Evolutionary conservation across 768 basidiomycete species (phyloP).

Genomic region (Phlegmacium glaucopus): DNA sequence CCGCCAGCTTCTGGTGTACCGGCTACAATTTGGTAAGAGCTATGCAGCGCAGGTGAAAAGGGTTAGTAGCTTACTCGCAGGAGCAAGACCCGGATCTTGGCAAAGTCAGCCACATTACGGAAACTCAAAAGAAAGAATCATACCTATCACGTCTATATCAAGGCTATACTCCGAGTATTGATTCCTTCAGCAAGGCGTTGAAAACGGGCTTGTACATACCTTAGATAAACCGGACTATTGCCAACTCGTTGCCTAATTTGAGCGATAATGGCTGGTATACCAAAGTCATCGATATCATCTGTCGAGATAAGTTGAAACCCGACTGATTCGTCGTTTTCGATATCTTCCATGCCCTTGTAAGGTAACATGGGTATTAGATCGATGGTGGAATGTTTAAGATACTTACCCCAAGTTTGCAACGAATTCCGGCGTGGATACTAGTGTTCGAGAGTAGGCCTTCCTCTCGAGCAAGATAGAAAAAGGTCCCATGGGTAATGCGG

Average conservation of each 20-base stretch:
- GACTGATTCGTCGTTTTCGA: slow-evolving; percentile 64
- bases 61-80: slow-evolving; percentile 54
- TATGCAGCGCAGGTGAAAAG: neutral
- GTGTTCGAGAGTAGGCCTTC: slow-evolving; percentile 75
- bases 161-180: slow-evolving; percentile 36
- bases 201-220: slow-evolving; percentile 34
- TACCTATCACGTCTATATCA: slow-evolving; percentile 82
- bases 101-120: neutral
- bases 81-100: slow-evolving; percentile 71
- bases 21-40: slow-evolving; percentile 37
- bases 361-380: neutral
- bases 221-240: slow-evolving; percentile 72
- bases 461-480: slow-evolving; percentile 76
- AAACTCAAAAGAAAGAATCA: slow-evolving; percentile 8
- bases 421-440: slow-evolving; percentile 84
- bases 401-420: slow-evolving; percentile 60
- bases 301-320: slow-evolving; percentile 80
- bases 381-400: slow-evolving; percentile 24
- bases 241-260: slow-evolving; percentile 74
- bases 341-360: slow-evolving; percentile 54
- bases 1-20: slow-evolving; percentile 85
- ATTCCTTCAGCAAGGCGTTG: neutral
- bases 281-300: slow-evolving; percentile 82
- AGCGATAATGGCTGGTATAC: slow-evolving; percentile 63
- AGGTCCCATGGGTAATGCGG: slow-evolving; percentile 79